phyloP scores from a whole-genome alignment of 352 stramenopile species.

The Achlya hypogyna region DNA sequence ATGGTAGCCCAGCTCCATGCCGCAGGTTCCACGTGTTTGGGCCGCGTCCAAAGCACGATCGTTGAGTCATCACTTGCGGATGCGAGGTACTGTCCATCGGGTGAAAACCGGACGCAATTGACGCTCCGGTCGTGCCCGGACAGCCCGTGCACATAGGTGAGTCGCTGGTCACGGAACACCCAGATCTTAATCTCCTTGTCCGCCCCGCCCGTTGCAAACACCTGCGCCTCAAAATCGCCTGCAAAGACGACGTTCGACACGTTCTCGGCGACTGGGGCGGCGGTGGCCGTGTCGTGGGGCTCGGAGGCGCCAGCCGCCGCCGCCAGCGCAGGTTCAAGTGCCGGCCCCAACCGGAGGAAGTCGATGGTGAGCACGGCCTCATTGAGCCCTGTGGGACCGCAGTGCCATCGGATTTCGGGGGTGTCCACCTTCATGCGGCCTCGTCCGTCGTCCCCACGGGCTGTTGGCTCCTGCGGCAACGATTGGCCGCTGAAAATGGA shows the following conservation, averaged over 20 bases:
- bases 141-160: constrained; percentile 52
- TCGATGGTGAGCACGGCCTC: constrained; percentile 79
- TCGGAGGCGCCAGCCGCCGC: not conserved
- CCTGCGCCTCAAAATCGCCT: not conserved
- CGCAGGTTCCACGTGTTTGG: constrained; percentile 50
- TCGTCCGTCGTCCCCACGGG: not conserved
- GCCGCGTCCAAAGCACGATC: constrained; percentile 77
- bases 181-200: constrained; percentile 87
- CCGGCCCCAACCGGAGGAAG: constrained; percentile 34
- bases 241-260: not conserved
- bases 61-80: constrained; percentile 85
- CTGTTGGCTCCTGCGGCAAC: not conserved
- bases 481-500: constrained; percentile 16
- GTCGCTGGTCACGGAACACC: constrained; percentile 35
- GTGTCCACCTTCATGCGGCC: constrained; percentile 36
- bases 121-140: constrained; percentile 83
- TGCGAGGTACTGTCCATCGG: constrained; percentile 70
- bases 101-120: constrained; percentile 89
- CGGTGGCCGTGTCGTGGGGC: not conserved
- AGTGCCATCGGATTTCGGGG: constrained; percentile 82
- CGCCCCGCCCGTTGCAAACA: constrained; percentile 72
- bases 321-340: not conserved
- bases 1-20: constrained; percentile 67
- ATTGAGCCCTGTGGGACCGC: constrained; percentile 78
- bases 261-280: constrained; percentile 1